Evolutionary conservation across 257 asterid genomes (phyloP).

Genomic region (Galeopsis tetrahit): DNA sequence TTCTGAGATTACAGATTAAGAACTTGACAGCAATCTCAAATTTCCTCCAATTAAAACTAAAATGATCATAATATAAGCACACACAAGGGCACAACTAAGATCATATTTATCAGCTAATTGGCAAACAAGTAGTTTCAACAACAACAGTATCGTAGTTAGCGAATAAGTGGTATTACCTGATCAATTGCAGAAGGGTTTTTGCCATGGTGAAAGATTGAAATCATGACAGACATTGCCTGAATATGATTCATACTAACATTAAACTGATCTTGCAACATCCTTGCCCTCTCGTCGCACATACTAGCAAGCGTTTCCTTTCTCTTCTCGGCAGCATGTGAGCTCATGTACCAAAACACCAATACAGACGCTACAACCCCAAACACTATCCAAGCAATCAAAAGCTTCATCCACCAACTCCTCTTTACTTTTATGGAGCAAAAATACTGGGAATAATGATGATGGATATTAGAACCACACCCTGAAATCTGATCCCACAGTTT

Average conservation of each 20-base stretch:
- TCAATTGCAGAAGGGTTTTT: constrained; percentile 89
- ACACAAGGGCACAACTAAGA: too few relatives aligned
- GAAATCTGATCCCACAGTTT: constrained; percentile 62
- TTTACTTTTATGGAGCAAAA: constrained; percentile 52
- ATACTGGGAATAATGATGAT: constrained; percentile 57
- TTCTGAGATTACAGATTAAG: background rate
- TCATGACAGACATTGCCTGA: constrained; percentile 93
- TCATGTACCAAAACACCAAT: constrained; percentile 58
- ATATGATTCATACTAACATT: constrained; percentile 95
- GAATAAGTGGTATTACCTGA: constrained; percentile 56
- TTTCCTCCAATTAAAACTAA: too few relatives aligned
- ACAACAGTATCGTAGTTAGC: too few relatives aligned
- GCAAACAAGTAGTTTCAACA: too few relatives aligned
- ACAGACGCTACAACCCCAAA: constrained; percentile 46
- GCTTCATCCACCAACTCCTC: constrained; percentile 68
- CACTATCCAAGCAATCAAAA: constrained; percentile 57
- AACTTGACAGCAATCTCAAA: too few relatives aligned
- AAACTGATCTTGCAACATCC: constrained; percentile 98
- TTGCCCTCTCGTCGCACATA: constrained; percentile 97
- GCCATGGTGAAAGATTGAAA: constrained; percentile 89
- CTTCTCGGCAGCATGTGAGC: constrained; percentile 63
- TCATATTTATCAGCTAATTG: too few relatives aligned
- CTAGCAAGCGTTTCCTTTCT: constrained; percentile 87
- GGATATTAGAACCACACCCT: constrained; percentile 57
- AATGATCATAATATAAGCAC: too few relatives aligned